Conservation (phyloP, 495 filamentous ascomycete species). For the Penicillium angulare region DNA sequence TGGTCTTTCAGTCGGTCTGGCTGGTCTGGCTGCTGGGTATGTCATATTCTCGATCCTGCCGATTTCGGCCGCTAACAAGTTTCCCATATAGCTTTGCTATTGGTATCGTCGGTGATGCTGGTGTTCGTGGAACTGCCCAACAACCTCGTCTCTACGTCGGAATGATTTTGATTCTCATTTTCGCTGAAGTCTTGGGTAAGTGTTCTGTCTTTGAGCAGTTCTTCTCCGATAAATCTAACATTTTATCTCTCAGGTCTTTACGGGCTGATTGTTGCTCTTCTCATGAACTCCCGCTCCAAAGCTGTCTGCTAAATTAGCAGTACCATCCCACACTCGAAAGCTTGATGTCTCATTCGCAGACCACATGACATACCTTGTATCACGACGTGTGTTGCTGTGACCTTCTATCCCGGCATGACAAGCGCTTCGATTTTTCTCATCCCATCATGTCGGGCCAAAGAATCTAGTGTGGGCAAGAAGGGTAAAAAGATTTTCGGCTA, state of each 20-base stretch:
- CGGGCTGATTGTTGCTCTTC: slow-evolving; percentile 94
- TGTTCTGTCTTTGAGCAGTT: slow-evolving; percentile 6
- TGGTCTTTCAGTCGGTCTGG: slow-evolving; percentile 92
- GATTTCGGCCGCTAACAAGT: slow-evolving; percentile 19
- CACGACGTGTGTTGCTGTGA: slow-evolving; percentile 8
- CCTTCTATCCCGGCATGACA: slow-evolving; percentile 11
- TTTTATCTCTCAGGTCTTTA: slow-evolving; percentile 75
- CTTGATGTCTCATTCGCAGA: background rate
- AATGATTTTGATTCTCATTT: slow-evolving; percentile 99
- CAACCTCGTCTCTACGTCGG: slow-evolving; percentile 97
- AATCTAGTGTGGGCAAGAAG: slow-evolving; percentile 6
- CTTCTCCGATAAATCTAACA: background rate
- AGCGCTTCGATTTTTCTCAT: background rate
- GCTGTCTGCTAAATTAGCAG: slow-evolving; percentile 30
- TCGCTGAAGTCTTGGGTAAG: slow-evolving; percentile 97
- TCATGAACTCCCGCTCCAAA: slow-evolving; percentile 85
- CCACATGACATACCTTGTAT: background rate
- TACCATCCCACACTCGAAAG: slow-evolving; percentile 14
- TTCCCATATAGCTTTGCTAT: slow-evolving; percentile 72
- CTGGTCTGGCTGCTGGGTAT: slow-evolving; percentile 93
- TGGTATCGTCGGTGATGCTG: slow-evolving; percentile 98
- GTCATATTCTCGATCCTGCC: too few species aligned
- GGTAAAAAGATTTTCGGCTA: slow-evolving; percentile 21
- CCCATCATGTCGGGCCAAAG: slow-evolving; percentile 5
- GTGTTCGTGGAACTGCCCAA: slow-evolving; percentile 97